phyloP scores from a whole-genome alignment of 2,329 filamentous ascomycete genomes.

The Aspergillus piperis region DNA sequence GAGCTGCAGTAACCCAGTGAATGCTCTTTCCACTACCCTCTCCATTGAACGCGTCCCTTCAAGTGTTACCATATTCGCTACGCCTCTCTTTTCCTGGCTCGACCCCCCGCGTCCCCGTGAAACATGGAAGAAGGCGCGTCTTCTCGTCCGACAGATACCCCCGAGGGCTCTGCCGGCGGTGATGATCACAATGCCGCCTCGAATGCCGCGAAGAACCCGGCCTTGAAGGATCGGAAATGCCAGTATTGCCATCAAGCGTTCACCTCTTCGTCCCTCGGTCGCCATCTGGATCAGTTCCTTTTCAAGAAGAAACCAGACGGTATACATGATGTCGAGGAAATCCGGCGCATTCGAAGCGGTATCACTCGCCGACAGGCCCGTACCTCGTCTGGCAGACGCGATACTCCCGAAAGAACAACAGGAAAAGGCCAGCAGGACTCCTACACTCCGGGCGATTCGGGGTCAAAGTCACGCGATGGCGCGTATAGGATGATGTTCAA shows the following conservation, averaged over 20 bases:
- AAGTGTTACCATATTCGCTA: constrained; percentile 3
- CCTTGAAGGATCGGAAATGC: constrained; percentile 82
- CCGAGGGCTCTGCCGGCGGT: constrained; percentile 43
- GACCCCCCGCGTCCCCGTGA: constrained; percentile 16
- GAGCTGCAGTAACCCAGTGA: constrained; percentile 20
- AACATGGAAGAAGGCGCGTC: constrained; percentile 29
- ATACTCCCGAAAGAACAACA: constrained; percentile 62
- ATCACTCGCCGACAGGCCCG: constrained; percentile 86
- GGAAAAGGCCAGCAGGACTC: constrained; percentile 40
- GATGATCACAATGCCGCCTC: constrained; percentile 34
- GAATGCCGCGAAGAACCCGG: constrained; percentile 41
- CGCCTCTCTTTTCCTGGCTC: background rate
- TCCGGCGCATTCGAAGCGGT: constrained; percentile 75
- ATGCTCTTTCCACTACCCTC: constrained; percentile 7
- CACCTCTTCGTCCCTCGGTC: constrained; percentile 88
- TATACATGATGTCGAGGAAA: constrained; percentile 86
- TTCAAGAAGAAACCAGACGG: constrained; percentile 94
- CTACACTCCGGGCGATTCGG: constrained; percentile 37
- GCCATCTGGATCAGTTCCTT: constrained; percentile 92
- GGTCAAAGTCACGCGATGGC: constrained; percentile 37
- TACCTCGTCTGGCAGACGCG: constrained; percentile 61
- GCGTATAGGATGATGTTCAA: constrained; percentile 56
- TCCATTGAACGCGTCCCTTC: constrained; percentile 20
- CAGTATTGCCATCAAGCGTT: constrained; percentile 87
- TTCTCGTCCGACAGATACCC: constrained; percentile 36